Percentiles rank a stretch among this genome's conserved stretches.
These are phyloP conservation scores for Ascomycota sp. DNA, from an alignment of 2,329 filamentous ascomycete genomes.

Conservation along the genomic window DNA sequence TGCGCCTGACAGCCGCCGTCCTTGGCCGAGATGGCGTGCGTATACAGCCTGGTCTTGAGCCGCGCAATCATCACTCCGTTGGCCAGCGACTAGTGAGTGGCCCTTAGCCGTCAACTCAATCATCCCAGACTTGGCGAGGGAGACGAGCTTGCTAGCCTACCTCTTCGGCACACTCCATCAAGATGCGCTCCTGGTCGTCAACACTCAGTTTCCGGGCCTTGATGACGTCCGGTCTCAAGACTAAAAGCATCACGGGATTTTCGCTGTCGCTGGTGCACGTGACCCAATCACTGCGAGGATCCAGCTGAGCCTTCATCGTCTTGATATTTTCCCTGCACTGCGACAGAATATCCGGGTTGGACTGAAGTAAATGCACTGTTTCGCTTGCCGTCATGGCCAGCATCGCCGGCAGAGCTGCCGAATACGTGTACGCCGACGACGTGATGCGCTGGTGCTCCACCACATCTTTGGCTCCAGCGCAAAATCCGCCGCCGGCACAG, in stretches of 20 bases:
- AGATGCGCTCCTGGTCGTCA: slow-evolving; percentile 63
- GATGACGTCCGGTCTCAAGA: slow-evolving; percentile 68
- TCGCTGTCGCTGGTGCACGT: slow-evolving; percentile 59
- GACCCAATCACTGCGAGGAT: slow-evolving; percentile 88
- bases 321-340: slow-evolving; percentile 74
- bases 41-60: slow-evolving; percentile 57
- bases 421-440: slow-evolving; percentile 84
- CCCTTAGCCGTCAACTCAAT: neutral
- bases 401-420: slow-evolving; percentile 81
- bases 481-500: slow-evolving; percentile 88
- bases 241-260: slow-evolving; percentile 72
- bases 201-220: slow-evolving; percentile 44
- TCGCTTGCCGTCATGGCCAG: slow-evolving; percentile 91
- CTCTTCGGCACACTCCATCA: slow-evolving; percentile 93
- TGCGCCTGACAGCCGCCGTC: slow-evolving; percentile 50
- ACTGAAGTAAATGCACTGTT: slow-evolving; percentile 68
- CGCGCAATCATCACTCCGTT: slow-evolving; percentile 83
- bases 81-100: slow-evolving; percentile 43
- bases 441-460: slow-evolving; percentile 93
- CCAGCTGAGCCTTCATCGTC: slow-evolving; percentile 67
- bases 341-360: slow-evolving; percentile 60
- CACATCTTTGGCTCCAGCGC: slow-evolving; percentile 75
- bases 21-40: slow-evolving; percentile 40
- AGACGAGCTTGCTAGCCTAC: slow-evolving; percentile 26
- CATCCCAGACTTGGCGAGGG: neutral